Conservation (phyloP, 768 basidiomycete genomes). For the Suillus clintonianus region DNA sequence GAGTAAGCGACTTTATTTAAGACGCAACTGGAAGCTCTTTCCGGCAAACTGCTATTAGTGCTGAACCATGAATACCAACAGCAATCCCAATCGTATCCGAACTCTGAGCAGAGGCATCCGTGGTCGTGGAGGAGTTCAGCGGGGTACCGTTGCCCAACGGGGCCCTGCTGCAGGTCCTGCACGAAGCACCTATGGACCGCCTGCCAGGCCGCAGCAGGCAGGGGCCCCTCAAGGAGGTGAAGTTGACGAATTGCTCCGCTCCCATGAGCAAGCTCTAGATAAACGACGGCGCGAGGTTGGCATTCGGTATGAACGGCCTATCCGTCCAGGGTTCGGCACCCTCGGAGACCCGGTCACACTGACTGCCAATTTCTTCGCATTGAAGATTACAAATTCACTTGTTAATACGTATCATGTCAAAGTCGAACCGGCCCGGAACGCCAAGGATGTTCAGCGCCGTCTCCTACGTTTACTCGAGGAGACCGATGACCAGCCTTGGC, state of each 20-base stretch:
- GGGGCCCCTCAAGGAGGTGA: background rate
- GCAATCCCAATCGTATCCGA: background rate
- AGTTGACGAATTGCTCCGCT: background rate
- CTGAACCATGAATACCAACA: background rate
- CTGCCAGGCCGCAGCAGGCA: background rate
- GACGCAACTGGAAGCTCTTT: no score
- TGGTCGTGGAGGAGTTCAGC: background rate
- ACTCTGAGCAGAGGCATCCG: background rate
- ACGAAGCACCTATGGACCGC: background rate
- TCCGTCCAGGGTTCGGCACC: conserved; percentile 40
- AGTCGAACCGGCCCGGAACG: conserved; percentile 25
- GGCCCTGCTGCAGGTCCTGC: background rate
- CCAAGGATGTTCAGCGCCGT: conserved; percentile 35
- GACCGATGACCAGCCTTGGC: conserved; percentile 29
- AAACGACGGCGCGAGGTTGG: background rate
- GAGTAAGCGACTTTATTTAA: background rate
- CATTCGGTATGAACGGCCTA: conserved; percentile 34
- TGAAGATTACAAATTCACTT: conserved; percentile 37
- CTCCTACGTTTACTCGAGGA: conserved; percentile 40
- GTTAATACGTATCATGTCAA: conserved; percentile 41
- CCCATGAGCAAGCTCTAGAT: background rate
- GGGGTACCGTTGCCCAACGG: background rate
- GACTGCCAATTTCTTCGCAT: conserved; percentile 45
- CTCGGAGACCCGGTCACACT: conserved; percentile 36
- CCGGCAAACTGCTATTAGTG: background rate